Percentiles rank a stretch among this genome's conserved stretches.
phyloP scores from a whole-genome alignment of 2,329 filamentous ascomycete genomes.

The Colletotrichum musicola region DNA sequence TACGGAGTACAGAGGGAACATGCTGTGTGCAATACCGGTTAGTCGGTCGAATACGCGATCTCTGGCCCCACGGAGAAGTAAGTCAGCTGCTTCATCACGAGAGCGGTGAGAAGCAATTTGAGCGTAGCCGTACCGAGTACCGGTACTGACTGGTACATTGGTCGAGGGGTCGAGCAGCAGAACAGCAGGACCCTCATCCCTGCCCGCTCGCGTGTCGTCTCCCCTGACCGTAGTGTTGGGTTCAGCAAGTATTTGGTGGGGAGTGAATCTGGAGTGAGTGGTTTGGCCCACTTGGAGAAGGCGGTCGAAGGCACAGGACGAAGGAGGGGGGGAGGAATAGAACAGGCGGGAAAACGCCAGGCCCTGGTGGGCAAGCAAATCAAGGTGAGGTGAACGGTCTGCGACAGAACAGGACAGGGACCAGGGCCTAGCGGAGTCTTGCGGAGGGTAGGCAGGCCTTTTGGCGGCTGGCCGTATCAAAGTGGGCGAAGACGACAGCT shows the following conservation, averaged over 20 bases:
- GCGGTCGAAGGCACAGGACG: constrained; percentile 23
- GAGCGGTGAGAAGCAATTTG: constrained; percentile 30
- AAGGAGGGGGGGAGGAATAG: background rate
- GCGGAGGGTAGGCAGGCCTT: constrained; percentile 27
- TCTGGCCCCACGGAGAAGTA: constrained; percentile 17
- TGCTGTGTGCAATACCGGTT: constrained; percentile 1
- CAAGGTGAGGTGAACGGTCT: background rate
- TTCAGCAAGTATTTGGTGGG: constrained; percentile 32
- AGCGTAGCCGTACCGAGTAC: constrained; percentile 19
- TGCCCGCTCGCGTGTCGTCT: constrained; percentile 35
- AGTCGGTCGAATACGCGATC: constrained; percentile 13
- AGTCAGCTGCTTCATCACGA: constrained; percentile 36
- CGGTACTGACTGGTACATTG: constrained; percentile 15
- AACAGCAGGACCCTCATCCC: constrained; percentile 19
- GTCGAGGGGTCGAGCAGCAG: background rate
- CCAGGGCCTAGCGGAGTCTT: constrained; percentile 36
- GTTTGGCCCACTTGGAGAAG: constrained; percentile 32
- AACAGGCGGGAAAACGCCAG: background rate
- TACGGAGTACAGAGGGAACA: constrained; percentile 14
- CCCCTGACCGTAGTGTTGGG: constrained; percentile 35
- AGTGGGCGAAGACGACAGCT: constrained; percentile 12
- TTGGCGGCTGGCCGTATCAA: constrained; percentile 8
- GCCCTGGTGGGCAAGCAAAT: constrained; percentile 3
- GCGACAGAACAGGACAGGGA: constrained; percentile 9
- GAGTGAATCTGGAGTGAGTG: constrained; percentile 35